These are phyloP conservation scores for Grigorovia humatica DNA, from an alignment of 805 yeast genomes.

Conservation along the genomic window DNA sequence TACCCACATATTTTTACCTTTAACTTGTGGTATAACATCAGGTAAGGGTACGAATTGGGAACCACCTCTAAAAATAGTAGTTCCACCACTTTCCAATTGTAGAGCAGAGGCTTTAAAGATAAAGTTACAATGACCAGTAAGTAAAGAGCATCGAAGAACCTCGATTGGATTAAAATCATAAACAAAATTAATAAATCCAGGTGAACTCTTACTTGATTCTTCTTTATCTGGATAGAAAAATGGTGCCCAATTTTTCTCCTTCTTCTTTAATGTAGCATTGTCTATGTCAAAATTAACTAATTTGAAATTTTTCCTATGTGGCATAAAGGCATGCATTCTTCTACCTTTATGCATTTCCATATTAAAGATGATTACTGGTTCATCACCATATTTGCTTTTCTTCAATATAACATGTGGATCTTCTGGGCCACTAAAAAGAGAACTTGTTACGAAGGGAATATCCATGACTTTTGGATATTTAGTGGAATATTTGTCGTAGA, in stretches of 20 bases:
- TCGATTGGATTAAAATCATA: constrained; percentile 1
- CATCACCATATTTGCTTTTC: constrained; percentile 5
- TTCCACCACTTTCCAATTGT: constrained; percentile 5
- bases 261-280: neutral
- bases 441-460: constrained; percentile 4
- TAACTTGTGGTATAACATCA: constrained; percentile 7
- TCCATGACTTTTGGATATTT: constrained; percentile 10
- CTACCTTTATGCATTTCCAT: constrained; percentile 5
- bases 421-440: constrained; percentile 10
- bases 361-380: constrained; percentile 12
- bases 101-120: constrained; percentile 9
- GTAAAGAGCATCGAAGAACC: constrained; percentile 14
- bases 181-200: constrained; percentile 10
- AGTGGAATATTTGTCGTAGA: constrained; percentile 7
- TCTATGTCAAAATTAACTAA: constrained; percentile 1
- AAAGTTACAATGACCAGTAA: constrained; percentile 13
- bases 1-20: constrained; percentile 14
- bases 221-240: constrained; percentile 4
- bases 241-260: constrained; percentile 10
- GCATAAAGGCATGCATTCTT: constrained; percentile 8
- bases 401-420: constrained; percentile 9
- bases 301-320: constrained; percentile 11
- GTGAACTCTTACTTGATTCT: constrained; percentile 9
- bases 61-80: constrained; percentile 13
- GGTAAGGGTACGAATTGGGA: constrained; percentile 12